Base-by-base conservation (phyloP, 345 rosid species). In the Erucastrum elatum region DNA sequence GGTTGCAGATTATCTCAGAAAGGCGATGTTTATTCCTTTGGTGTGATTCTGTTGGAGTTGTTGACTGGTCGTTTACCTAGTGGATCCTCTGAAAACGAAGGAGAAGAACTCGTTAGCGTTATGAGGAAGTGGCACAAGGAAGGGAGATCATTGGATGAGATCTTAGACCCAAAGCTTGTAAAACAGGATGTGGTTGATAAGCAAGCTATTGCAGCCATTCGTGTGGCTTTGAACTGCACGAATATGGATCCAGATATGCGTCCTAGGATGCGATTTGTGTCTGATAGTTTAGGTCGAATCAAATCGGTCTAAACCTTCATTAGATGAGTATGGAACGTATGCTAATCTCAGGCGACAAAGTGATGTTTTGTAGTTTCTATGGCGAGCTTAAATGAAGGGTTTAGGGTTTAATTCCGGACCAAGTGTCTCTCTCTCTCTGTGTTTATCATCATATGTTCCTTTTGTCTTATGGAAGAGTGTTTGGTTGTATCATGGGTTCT, bases 21-120 rank as follows among this genome's bases (percentile, higher is more conserved):
- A 81, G 88, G 94, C 87, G 99, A 95, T 34, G 85, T 91, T 11
- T 91, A 93, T 72, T 88, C 99, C 0, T 93, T 93, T 9, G 98
- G 98, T 12, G 90, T 95, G 4, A 84, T 95, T 16, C 17, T 95
- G 61, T 87, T 95, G 4, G 99, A 95, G 49, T 59, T 95, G 77
- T 89, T 95, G 25, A 90, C 96, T 0, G 97, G 99, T 41, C 87
- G 91, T 66, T 90, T 94, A 12, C 98, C 96, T 5, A 75, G 87
- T 25, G 85, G 92, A 6, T 85, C 87, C 5, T 82, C 85, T 9
- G 87, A 96, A 10, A 41, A 73, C 0, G 97, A 89, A 79, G 84
- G 89, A 6, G 88, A 84, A 2, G 98, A 90, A 78, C 71, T 93
- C 5, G 98, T 91, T 53, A 86, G 81, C 84, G 84, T 89, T 96